A percentile compares a stretch with the other conserved stretches of the same genome.
phyloP scores from a whole-genome alignment of 2,329 filamentous ascomycete genomes.

The Pestalotiopsis sp. region DNA sequence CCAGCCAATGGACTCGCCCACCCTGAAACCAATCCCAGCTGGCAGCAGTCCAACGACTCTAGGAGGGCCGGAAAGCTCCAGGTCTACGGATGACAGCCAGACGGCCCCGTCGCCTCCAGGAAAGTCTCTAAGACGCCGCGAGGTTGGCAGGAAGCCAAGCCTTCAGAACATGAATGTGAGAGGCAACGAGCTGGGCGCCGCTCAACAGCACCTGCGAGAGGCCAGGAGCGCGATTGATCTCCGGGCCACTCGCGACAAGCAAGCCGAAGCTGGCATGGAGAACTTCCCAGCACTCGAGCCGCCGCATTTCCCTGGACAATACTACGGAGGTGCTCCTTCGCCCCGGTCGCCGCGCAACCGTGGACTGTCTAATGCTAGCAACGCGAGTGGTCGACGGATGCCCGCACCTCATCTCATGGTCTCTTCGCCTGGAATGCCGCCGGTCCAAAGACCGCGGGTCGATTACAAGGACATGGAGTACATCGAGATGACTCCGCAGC shows the following conservation, averaged over 20 bases:
- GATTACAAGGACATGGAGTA: constrained; percentile 1
- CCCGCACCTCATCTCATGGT: not conserved
- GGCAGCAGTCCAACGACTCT: not conserved
- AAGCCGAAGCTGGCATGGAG: not conserved
- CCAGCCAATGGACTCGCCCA: not conserved
- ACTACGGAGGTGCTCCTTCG: not conserved
- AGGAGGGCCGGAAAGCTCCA: not conserved
- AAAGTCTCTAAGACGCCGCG: not conserved
- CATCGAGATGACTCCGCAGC: not conserved
- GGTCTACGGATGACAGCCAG: not conserved
- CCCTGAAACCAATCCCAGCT: not conserved
- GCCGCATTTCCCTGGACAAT: not conserved
- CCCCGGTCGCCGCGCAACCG: not conserved
- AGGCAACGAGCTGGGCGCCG: not conserved
- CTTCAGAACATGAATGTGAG: not conserved
- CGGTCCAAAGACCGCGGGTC: not conserved
- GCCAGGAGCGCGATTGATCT: not conserved
- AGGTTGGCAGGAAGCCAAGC: not conserved
- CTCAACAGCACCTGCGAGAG: constrained; percentile 1
- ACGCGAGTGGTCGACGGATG: not conserved
- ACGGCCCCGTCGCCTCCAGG: constrained; percentile 3
- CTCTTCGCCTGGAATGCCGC: not conserved
- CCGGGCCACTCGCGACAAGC: not conserved
- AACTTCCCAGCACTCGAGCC: not conserved
- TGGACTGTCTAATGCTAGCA: not conserved